A percentile compares a stretch with the other conserved stretches of the same genome.
Conservation (phyloP, 441 rosid genomes). For the Croton setiger region DNA sequence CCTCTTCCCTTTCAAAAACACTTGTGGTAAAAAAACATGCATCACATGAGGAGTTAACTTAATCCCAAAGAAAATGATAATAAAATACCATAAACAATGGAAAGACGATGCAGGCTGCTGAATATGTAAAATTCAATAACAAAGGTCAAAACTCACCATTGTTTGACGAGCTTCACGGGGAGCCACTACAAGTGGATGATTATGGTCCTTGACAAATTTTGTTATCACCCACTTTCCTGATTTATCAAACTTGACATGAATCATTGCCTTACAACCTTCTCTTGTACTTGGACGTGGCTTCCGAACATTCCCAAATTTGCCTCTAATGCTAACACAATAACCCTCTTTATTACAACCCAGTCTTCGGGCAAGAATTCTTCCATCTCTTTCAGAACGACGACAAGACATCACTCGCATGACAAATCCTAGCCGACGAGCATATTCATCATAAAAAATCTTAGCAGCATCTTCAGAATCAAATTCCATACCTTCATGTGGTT, state of each 20-base stretch:
- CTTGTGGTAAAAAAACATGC: background rate
- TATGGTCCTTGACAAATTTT: slow-evolving; percentile 87
- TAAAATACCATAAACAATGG: background rate
- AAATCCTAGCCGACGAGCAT: slow-evolving; percentile 80
- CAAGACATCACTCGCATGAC: slow-evolving; percentile 90
- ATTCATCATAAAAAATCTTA: slow-evolving; percentile 79
- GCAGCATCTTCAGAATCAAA: slow-evolving; percentile 67
- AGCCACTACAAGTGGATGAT: slow-evolving; percentile 67
- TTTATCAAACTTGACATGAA: slow-evolving; percentile 73
- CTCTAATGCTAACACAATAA: slow-evolving; percentile 82
- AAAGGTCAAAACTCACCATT: slow-evolving; percentile 39
- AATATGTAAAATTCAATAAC: background rate
- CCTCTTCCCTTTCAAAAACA: background rate
- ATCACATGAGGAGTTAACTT: background rate
- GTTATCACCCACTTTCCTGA: slow-evolving; percentile 93
- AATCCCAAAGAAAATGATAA: too few species aligned
- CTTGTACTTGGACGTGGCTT: slow-evolving; percentile 90
- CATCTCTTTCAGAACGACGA: slow-evolving; percentile 88
- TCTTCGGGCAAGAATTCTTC: slow-evolving; percentile 83
- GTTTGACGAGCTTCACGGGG: slow-evolving; percentile 81
- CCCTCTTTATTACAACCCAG: slow-evolving; percentile 98
- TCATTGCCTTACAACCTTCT: slow-evolving; percentile 96
- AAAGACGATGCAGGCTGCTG: background rate
- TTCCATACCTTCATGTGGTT: slow-evolving; percentile 66
- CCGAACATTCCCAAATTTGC: slow-evolving; percentile 77